Evolutionary conservation across 2,329 filamentous ascomycete genomes (phyloP), one percentile per base, ranked within the genome.

Genomic region (Neopestalotiopsis sp.): DNA sequence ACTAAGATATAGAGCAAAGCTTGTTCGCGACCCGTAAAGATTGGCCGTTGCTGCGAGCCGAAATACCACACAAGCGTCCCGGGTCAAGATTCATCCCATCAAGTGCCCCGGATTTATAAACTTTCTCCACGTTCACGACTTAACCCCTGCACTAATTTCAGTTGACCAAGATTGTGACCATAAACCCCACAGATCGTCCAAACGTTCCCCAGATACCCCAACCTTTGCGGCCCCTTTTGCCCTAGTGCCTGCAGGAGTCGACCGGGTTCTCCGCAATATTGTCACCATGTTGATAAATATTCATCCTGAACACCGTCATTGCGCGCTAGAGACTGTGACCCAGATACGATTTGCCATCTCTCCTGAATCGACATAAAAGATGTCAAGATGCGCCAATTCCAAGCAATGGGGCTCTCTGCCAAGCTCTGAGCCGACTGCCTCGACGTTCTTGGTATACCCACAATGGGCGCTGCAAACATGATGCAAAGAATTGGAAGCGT

Each of bases 181-280:
- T 20, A n/a, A n/a, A 52, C 57, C 30, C 57, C 57, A 34, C 57
- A 30, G 57, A 59, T 59, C 57, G 30, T 30, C 57, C 1, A 30
- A 59, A 17, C 5, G 10, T 59, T 59, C 57, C 57, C 57, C 57
- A 59, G 30, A 34, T 59, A 59, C 57, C 57, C 57, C 57, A 59
- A 59, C 0, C 57, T 59, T 24, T 20, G 20, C 17, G 14, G 1
- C 57, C 20, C 12, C 13, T 59, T 13, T n/a, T 24, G 17, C 57
- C 57, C 20, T 34, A 59, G 30, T 12, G 57, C 24, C 45, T 52
- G 45, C 45, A 52, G 3, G 17, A 20, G n/a, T 52, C 10, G 45
- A 52, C 45, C n/a, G n/a, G 45, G 45, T 30, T 59, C 57, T 59
- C 57, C 57, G 57, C 57, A 59, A 30, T 34, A 28, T 38, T 10